Conservation (phyloP, 2,329 filamentous ascomycete species). For the Geosmithia flava region DNA sequence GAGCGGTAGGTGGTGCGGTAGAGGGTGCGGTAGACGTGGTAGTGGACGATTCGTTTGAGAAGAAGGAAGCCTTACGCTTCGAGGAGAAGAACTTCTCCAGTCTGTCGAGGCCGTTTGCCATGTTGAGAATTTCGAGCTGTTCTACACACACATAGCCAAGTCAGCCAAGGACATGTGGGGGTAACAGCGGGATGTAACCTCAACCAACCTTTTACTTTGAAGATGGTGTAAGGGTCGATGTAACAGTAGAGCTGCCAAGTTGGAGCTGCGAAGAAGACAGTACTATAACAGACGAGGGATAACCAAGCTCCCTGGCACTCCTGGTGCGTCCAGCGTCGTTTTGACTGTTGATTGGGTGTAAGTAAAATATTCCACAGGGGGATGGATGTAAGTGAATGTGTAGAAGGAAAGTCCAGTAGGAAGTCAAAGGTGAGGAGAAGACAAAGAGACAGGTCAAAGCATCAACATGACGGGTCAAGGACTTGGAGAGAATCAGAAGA, state of each 20-base stretch:
- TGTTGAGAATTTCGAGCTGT: constrained; percentile 11
- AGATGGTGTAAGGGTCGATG: background rate
- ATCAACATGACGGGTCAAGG: background rate
- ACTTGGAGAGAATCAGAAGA: background rate
- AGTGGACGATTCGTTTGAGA: constrained; percentile 8
- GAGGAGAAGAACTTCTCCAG: constrained; percentile 39
- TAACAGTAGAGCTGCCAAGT: background rate
- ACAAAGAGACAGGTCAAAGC: too few species aligned
- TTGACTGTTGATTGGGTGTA: too few species aligned
- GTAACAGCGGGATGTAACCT: background rate
- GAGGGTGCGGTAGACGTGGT: background rate
- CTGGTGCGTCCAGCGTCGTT: too few species aligned
- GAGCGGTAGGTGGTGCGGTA: constrained; percentile 7
- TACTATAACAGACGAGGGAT: background rate
- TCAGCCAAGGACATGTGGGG: background rate
- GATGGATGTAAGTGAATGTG: too few species aligned
- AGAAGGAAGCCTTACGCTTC: constrained; percentile 21
- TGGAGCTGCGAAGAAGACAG: background rate
- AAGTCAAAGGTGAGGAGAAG: too few species aligned
- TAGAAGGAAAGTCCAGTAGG: too few species aligned
- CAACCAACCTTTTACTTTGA: background rate
- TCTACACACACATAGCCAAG: background rate
- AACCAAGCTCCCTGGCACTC: background rate
- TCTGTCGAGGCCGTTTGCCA: constrained; percentile 35
- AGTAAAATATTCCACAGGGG: too few species aligned